phyloP scores from a whole-genome alignment of 2,329 filamentous ascomycete genomes.

The Nectriaceae sp. region DNA sequence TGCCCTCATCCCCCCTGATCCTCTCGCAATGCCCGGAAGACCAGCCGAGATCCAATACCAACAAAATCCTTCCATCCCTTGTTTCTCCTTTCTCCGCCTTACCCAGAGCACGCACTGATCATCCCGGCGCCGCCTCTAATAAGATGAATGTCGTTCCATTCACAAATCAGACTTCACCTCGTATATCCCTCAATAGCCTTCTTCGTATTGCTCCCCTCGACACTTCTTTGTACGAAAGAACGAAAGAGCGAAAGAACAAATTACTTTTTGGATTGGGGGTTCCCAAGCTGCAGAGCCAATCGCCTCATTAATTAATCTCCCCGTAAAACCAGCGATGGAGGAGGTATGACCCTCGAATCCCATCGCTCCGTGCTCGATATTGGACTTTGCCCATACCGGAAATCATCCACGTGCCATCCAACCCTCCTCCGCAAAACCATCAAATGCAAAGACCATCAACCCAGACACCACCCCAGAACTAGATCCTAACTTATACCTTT shows the following conservation, averaged over 20 bases:
- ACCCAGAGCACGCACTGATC: neutral
- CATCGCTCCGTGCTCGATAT: neutral
- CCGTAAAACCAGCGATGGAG: too few relatives aligned
- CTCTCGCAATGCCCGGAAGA: too few relatives aligned
- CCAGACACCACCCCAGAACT: slow-evolving; percentile 15
- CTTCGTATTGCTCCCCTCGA: neutral
- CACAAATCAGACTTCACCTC: neutral
- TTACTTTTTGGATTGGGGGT: neutral
- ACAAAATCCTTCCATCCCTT: too few relatives aligned
- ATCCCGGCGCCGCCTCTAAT: neutral
- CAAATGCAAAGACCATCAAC: slow-evolving; percentile 12
- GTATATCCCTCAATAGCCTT: neutral
- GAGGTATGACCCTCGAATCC: neutral
- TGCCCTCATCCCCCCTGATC: too few relatives aligned
- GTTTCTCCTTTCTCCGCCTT: too few relatives aligned
- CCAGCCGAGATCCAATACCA: too few relatives aligned
- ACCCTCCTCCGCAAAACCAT: slow-evolving; percentile 18
- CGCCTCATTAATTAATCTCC: too few relatives aligned
- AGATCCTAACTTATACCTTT: slow-evolving; percentile 7
- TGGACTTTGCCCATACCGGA: neutral
- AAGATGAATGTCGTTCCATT: neutral
- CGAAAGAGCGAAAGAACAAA: neutral
- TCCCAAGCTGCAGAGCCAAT: too few relatives aligned
- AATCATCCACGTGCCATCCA: slow-evolving; percentile 15
- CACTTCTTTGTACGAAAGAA: neutral